A percentile compares a stretch with the other conserved stretches of the same genome.
Evolutionary conservation across 306 rosid genomes (phyloP).

Genomic region (Cajanus cajan): DNA sequence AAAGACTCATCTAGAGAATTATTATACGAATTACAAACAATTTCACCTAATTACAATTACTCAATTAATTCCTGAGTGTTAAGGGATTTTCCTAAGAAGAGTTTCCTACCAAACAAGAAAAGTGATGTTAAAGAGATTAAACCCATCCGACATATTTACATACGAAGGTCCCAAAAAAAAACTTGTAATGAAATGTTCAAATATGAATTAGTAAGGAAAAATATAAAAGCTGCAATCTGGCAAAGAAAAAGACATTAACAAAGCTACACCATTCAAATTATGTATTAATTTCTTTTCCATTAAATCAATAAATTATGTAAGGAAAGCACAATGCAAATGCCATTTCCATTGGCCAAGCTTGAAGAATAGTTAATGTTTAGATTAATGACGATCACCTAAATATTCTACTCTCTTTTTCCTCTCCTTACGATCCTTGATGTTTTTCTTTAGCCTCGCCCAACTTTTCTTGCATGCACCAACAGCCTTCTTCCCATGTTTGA

Average conservation of each 20-base stretch:
- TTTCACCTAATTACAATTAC: no score
- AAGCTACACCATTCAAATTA: background rate
- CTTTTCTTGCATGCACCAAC: slow-evolving; percentile 33
- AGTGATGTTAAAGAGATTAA: no score
- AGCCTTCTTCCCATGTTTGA: slow-evolving; percentile 14
- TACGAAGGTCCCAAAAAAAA: background rate
- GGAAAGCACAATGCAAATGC: background rate
- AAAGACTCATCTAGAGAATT: no score
- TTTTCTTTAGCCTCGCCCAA: slow-evolving; percentile 27
- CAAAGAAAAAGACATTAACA: background rate
- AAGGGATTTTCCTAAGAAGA: no score
- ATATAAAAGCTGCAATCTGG: background rate
- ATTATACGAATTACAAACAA: no score
- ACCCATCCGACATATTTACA: no score
- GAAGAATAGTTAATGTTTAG: background rate
- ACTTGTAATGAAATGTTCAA: background rate
- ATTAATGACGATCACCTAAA: slow-evolving; percentile 30
- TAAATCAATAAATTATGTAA: background rate
- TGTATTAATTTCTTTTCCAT: background rate
- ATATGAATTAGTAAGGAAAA: background rate
- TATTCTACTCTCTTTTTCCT: slow-evolving; percentile 19
- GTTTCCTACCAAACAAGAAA: no score
- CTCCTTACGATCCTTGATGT: background rate
- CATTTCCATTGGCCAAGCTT: background rate
- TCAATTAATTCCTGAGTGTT: no score